Conservation (phyloP, 2,329 filamentous ascomycete genomes). For the Trichoderma sp. region DNA sequence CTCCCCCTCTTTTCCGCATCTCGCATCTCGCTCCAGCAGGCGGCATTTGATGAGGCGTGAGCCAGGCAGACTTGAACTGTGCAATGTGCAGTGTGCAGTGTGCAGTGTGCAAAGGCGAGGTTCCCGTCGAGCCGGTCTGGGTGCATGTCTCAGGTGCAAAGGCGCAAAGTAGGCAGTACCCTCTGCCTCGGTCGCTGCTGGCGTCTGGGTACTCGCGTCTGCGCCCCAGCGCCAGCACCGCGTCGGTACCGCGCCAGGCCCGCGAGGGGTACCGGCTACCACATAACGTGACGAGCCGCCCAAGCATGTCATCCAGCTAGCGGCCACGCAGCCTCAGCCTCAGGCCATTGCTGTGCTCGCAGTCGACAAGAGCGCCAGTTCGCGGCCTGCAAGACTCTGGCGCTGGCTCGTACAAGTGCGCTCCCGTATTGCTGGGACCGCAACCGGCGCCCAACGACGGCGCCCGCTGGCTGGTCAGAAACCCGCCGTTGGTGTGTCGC, state of each 20-base stretch:
- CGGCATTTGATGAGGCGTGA: neutral
- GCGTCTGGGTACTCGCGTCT: neutral
- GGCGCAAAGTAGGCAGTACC: neutral
- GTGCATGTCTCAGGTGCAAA: neutral
- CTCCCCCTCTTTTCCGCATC: neutral
- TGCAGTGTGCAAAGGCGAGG: neutral
- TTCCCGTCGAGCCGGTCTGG: too few relatives aligned
- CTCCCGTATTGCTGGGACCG: slow-evolving; percentile 18
- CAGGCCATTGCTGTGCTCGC: neutral
- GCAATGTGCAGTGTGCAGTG: neutral
- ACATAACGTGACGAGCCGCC: slow-evolving; percentile 22
- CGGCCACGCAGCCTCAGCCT: neutral
- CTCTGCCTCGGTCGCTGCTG: neutral
- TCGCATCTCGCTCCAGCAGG: neutral
- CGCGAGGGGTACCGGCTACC: neutral
- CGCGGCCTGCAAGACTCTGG: neutral
- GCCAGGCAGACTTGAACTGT: neutral
- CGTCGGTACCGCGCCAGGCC: neutral
- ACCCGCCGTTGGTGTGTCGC: slow-evolving; percentile 23
- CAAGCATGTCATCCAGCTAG: slow-evolving; percentile 21
- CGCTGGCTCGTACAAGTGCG: neutral
- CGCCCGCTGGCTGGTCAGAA: slow-evolving; percentile 9
- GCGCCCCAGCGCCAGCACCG: neutral
- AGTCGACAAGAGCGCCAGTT: neutral
- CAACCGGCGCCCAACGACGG: slow-evolving; percentile 12